Evolutionary conservation across 129 eudicot genomes (phyloP), one percentile per base, ranked within the genome.

Genomic region (Solidago caesia): DNA sequence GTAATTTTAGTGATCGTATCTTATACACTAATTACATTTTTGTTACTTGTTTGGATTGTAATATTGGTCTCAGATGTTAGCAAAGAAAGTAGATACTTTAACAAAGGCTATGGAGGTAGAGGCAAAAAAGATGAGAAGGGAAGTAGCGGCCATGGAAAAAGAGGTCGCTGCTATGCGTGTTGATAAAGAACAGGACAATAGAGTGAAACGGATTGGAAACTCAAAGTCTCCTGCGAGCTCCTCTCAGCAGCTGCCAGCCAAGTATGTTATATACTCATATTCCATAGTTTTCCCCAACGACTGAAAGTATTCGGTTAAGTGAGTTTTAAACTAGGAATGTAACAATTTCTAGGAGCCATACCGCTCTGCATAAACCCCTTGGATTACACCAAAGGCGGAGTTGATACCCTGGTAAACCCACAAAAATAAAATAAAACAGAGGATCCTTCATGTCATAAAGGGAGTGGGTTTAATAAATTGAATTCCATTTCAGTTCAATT

Each of bases 91-190:
- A 59, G 97, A 92, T 60, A 92, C 97, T 11, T 77, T 92, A 82
- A 89, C 97, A 4, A 92, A 92, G 80, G 97, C 96, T 11, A 85
- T 89, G 96, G 97, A 92, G 86, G 96, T 92, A 43, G 97, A 92
- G 78, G 94, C 94, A 39, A 92, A 89, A 70, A 92, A 87, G 83
- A 89, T 89, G 96, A 89, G 97, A 83, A 82, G 97, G 68, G 96
- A 92, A 71, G 96, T 89, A 46, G 91, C 96, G 80, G 96, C 88
- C 12, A 85, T 89, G 96, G 97, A 92, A 86, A 92, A 92, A 84
- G 95, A 84, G 80, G 91, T 89, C 64, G 88, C 96, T 74, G 96
- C 96, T 2, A 90, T 93, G 94, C 97, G 96, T 60, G 79, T 83
- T 5, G 97, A 94, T 10, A 94, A 91, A 76, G 99, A 94, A 75